Percentiles rank a stretch among this genome's conserved stretches.
phyloP scores from a whole-genome alignment of 2,329 filamentous ascomycete genomes.

The Eutypa lata region DNA sequence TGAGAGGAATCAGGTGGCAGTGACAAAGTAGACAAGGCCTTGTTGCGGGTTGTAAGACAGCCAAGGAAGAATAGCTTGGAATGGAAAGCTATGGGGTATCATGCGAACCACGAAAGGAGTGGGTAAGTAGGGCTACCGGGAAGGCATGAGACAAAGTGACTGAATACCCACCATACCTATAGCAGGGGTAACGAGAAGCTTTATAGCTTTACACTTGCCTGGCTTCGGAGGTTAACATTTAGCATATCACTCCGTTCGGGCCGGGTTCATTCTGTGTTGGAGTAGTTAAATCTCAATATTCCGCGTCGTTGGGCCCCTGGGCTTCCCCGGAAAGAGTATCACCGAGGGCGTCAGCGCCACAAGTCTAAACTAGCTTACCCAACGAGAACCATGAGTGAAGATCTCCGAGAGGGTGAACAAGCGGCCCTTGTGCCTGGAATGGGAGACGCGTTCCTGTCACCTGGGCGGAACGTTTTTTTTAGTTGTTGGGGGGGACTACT shows the following conservation, averaged over 20 bases:
- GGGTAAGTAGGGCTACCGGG: not conserved
- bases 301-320: too few species aligned
- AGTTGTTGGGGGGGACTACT: too few species aligned
- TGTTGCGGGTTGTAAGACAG: conserved; percentile 1
- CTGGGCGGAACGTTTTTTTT: too few species aligned
- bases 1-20: not conserved
- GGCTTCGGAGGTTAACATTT: not conserved
- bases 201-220: not conserved
- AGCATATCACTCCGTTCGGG: not conserved
- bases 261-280: too few species aligned
- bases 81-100: not conserved
- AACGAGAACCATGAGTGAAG: too few species aligned
- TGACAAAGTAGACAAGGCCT: not conserved
- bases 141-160: not conserved
- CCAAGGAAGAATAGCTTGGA: not conserved
- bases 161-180: not conserved
- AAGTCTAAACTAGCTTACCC: too few species aligned
- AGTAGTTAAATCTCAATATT: too few species aligned
- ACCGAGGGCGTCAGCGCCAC: too few species aligned
- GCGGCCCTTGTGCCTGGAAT: not conserved
- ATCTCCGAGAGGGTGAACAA: not conserved
- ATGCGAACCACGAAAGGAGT: not conserved
- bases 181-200: not conserved
- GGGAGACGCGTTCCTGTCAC: not conserved
- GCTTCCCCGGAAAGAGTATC: too few species aligned